phyloP scores from a whole-genome alignment of 2,329 filamentous ascomycete genomes.

The Cordyceps tenuipes region DNA sequence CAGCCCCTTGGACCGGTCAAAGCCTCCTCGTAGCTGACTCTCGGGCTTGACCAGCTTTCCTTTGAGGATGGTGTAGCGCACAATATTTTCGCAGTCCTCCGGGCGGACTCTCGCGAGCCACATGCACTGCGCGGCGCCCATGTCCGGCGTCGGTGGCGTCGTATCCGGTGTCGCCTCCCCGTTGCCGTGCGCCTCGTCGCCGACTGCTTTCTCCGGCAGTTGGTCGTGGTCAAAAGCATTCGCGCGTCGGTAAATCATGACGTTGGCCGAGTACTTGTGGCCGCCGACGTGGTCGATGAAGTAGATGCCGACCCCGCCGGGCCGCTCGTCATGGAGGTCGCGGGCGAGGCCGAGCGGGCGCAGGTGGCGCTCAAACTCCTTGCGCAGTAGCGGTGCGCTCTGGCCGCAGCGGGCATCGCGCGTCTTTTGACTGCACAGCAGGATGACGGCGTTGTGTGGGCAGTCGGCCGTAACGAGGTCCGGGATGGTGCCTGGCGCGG shows the following conservation, averaged over 20 bases:
- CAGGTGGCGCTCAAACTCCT: slow-evolving; percentile 83
- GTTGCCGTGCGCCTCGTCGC: background rate
- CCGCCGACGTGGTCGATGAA: slow-evolving; percentile 95
- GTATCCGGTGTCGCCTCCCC: slow-evolving; percentile 15
- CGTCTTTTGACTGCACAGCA: slow-evolving; percentile 92
- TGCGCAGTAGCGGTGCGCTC: slow-evolving; percentile 78
- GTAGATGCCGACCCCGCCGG: slow-evolving; percentile 89
- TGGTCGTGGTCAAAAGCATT: slow-evolving; percentile 49
- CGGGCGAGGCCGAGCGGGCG: slow-evolving; percentile 76
- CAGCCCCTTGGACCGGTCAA: slow-evolving; percentile 71
- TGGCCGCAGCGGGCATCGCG: slow-evolving; percentile 92
- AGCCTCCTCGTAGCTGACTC: slow-evolving; percentile 77
- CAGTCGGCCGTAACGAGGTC: slow-evolving; percentile 33
- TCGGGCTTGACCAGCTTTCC: slow-evolving; percentile 91
- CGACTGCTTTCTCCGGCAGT: slow-evolving; percentile 16
- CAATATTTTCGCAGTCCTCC: slow-evolving; percentile 87
- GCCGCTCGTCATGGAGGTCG: slow-evolving; percentile 79
- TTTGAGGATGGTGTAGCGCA: slow-evolving; percentile 81
- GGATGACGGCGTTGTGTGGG: slow-evolving; percentile 77
- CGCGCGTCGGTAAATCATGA: slow-evolving; percentile 75
- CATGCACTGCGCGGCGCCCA: slow-evolving; percentile 76
- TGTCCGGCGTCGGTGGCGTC: slow-evolving; percentile 24
- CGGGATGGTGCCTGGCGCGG: background rate
- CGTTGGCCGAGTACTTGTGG: slow-evolving; percentile 92
- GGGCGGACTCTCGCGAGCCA: slow-evolving; percentile 82